Conservation (phyloP, 2,329 filamentous ascomycete genomes). For the Fusarium fujikuroi region DNA sequence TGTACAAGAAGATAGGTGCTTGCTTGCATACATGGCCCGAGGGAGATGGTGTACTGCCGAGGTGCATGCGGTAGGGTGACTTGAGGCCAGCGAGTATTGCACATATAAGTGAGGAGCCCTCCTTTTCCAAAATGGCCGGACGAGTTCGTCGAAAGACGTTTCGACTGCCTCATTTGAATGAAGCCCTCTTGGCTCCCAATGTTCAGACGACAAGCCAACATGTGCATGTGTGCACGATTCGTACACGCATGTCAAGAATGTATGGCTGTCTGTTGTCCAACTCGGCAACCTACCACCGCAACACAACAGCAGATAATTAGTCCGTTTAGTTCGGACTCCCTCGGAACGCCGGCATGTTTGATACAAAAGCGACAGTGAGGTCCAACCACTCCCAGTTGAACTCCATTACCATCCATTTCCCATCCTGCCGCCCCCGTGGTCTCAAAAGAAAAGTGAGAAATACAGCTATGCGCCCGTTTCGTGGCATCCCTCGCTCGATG, state of each 20-base stretch:
- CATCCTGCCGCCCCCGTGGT: conserved; percentile 7
- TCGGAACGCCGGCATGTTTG: conserved; percentile 33
- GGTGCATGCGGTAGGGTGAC: conserved; percentile 2
- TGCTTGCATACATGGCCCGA: conserved; percentile 37
- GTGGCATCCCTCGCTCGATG: conserved; percentile 12
- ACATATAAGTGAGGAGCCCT: conserved; percentile 20
- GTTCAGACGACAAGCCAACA: background rate
- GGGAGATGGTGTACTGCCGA: conserved; percentile 24
- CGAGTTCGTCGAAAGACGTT: background rate
- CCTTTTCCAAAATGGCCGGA: background rate
- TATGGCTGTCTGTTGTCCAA: background rate
- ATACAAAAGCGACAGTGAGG: conserved; percentile 37
- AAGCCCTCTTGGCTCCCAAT: background rate
- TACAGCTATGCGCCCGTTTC: conserved; percentile 25
- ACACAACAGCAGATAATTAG: conserved; percentile 21
- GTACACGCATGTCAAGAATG: background rate
- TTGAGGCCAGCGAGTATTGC: conserved; percentile 17
- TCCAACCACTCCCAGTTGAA: conserved; percentile 27
- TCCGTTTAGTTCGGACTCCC: conserved; percentile 16
- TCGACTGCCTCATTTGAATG: background rate
- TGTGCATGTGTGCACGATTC: background rate
- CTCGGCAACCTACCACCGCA: background rate
- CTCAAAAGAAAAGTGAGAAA: conserved; percentile 21
- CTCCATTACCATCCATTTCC: conserved; percentile 24
- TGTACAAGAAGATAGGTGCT: conserved; percentile 35